Evolutionary conservation across 1,284 basidiomycete species (phyloP), one percentile per base, ranked within the genome.

Genomic region (Ganoderma lucidum): DNA sequence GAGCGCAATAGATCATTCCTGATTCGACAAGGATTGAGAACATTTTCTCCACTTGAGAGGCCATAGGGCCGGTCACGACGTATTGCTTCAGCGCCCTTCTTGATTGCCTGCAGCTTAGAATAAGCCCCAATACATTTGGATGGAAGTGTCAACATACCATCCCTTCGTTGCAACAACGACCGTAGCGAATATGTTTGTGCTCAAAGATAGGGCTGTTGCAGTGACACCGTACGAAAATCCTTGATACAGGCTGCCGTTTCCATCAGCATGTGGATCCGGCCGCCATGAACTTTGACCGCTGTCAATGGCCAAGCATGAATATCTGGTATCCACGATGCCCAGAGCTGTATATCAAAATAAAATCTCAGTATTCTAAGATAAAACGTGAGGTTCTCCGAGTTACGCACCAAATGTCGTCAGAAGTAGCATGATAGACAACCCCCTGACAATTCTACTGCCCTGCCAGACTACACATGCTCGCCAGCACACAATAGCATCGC

Each of bases 401-500:
- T 32, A 51, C 62, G 15, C n/a, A 53, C 62, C 44, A 28, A 63
- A 39, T 2, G 62, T 63, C 2, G 62, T 28, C 12, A 39, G 12
- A 2, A 63, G 62, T 2, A 63, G 35, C 15, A 37, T 19, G 2
- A 41, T 30, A 23, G 23, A 23, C n/a, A 19, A 63, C 9, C 8
- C 28, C 4, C 2, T 30, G 23, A 23, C 23, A 23, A 23, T 23
- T 23, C 23, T 35, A n/a, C 41, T 53, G 1, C 48, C 14, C 10
- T 10, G 48, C 62, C 62, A 63, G 12, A 63, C 32, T 2, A 51
- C 48, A 17, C 44, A 53, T n/a, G 62, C 48, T 39, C 62, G 15
- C 62, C 62, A 63, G 32, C 62, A 63, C 15, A 63, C 62, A 19
- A 63, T 63, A 8, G 48, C 44, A 10, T 63, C 62, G 2, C 62